Conservation (phyloP, 495 filamentous ascomycete species). For the Podospora tetraspora region DNA sequence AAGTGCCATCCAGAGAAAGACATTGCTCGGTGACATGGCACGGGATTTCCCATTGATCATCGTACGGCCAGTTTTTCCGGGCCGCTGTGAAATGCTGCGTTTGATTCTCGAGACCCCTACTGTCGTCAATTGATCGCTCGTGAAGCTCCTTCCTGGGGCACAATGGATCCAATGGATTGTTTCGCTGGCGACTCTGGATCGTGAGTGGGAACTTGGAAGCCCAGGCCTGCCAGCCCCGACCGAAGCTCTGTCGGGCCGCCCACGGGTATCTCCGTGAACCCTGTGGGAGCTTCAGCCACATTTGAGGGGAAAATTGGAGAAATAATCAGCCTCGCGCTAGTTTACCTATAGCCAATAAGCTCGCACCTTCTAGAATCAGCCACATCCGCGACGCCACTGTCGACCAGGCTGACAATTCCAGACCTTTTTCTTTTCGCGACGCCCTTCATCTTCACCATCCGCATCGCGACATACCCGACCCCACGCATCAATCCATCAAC, state of each 20-base stretch:
- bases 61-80: neutral
- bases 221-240: neutral
- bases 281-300: slow-evolving; percentile 23
- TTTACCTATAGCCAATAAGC: neutral
- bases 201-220: no score
- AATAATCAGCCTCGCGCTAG: slow-evolving; percentile 12
- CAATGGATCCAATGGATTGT: neutral
- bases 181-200: no score
- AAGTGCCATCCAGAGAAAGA: neutral
- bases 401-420: slow-evolving; percentile 6
- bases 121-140: neutral
- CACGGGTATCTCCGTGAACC: neutral
- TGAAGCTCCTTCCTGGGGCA: neutral
- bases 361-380: slow-evolving; percentile 6
- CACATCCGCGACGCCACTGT: slow-evolving; percentile 6
- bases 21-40: slow-evolving; percentile 5
- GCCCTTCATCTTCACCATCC: neutral
- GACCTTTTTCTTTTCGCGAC: slow-evolving; percentile 6
- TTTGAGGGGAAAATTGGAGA: neutral
- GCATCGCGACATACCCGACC: neutral
- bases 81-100: neutral
- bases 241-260: neutral
- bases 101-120: neutral
- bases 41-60: neutral
- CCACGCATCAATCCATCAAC: neutral